These are phyloP conservation scores for Bacidia rubella DNA, from an alignment of 495 filamentous ascomycete species.

Conservation along the genomic window DNA sequence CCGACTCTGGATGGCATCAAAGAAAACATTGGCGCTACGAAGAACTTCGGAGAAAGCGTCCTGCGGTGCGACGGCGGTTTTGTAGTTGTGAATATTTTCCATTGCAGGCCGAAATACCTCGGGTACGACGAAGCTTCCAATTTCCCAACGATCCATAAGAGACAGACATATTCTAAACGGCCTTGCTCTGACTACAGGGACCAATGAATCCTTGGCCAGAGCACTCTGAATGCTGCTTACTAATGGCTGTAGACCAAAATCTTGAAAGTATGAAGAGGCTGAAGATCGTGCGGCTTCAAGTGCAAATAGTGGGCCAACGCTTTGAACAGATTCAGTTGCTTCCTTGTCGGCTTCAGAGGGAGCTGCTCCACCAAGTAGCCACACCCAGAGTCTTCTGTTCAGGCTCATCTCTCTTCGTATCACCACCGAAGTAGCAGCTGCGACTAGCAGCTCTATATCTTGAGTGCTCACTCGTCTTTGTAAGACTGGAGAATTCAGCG, in stretches of 20 bases:
- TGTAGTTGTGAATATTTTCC: conserved; percentile 58
- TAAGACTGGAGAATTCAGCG: conserved; percentile 72
- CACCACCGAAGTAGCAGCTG: conserved; percentile 73
- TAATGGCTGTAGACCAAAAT: conserved; percentile 60
- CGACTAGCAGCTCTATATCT: conserved; percentile 69
- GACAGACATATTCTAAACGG: conserved; percentile 88
- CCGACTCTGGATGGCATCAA: conserved; percentile 89
- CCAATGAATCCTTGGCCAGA: conserved; percentile 43
- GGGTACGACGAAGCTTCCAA: conserved; percentile 77
- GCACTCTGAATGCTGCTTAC: conserved; percentile 62
- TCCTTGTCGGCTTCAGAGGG: conserved; percentile 21
- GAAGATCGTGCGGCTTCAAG: conserved; percentile 30
- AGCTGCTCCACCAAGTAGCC: conserved; percentile 79
- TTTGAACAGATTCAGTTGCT: conserved; percentile 23
- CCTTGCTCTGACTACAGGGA: conserved; percentile 58
- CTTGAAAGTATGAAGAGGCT: conserved; percentile 56
- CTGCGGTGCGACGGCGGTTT: conserved; percentile 41
- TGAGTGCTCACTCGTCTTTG: conserved; percentile 53
- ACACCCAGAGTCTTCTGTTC: conserved; percentile 89
- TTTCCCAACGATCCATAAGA: conserved; percentile 95
- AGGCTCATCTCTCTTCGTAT: conserved; percentile 87
- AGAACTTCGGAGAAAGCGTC: conserved; percentile 73
- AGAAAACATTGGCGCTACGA: conserved; percentile 85
- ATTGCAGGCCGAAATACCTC: conserved; percentile 81
- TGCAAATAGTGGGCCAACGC: conserved; percentile 25